Evolutionary conservation across 129 eudicot genomes (phyloP), one percentile per base, ranked within the genome.

Genomic region (Arctium lappa): DNA sequence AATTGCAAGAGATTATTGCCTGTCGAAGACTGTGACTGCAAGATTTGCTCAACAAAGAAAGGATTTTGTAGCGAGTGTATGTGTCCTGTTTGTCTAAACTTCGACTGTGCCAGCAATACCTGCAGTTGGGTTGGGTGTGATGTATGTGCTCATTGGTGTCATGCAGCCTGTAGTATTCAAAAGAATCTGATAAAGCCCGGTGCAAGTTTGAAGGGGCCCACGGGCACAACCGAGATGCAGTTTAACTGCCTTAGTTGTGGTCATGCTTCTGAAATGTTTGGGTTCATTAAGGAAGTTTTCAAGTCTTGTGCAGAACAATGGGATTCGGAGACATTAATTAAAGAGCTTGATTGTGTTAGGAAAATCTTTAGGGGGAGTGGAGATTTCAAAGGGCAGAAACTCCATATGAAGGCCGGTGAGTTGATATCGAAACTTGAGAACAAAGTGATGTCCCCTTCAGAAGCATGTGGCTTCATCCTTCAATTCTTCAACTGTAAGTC

Each of bases 41-140:
- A 92, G 86, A 90, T 92, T 79, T 94, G 98, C 89, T 89, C 98
- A 1, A 86, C 92, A 31, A 89, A 89, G 73, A 89, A 90, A 84
- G 98, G 98, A 16, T 94, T 94, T 79, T 94, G 98, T 72, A 92
- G 97, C 27, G 95, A 92, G 69, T 94, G 98, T 79, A 94, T 94
- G 98, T 94, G 98, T 74, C 98, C 97, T 0, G 91, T 94, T 31
- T 94, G 98, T 76, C 82, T 90, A 53, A 92, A 94, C 79, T 94
- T 94, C 15, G 98, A 94, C 78, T 92, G 93, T 78, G 98, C 98
- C 9, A 89, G 76, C 69, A 90, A 92, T 46, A 94, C 98, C 1
- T 94, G 98, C 87, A 92, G 98, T 89, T 94, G 98, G 98, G 97
- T 94, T n/a, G 98, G 98, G 6, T 94, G 98, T 76, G 98, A 94